A percentile compares a stretch with the other conserved stretches of the same genome.
Evolutionary conservation across 2,329 filamentous ascomycete genomes (phyloP).

Genomic region (Aspergillus melleus): DNA sequence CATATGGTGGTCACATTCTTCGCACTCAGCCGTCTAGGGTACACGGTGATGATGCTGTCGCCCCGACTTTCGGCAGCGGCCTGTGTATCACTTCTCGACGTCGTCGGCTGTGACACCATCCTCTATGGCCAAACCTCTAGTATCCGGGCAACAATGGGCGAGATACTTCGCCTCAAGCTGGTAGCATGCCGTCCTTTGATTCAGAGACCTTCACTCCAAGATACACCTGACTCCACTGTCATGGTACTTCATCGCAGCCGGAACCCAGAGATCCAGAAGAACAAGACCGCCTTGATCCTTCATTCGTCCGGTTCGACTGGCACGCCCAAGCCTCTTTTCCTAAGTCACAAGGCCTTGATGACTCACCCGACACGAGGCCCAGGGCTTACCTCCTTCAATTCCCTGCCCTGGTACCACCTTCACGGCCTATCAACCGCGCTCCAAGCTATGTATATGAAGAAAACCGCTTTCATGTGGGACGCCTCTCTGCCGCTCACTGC

Average conservation of each 20-base stretch:
- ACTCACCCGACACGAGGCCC: slow-evolving; percentile 37
- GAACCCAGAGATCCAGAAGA: slow-evolving; percentile 28
- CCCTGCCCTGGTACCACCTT: slow-evolving; percentile 47
- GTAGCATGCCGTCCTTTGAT: slow-evolving; percentile 28
- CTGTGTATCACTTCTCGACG: slow-evolving; percentile 42
- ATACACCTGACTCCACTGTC: slow-evolving; percentile 15
- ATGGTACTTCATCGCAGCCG: slow-evolving; percentile 19
- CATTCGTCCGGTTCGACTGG: slow-evolving; percentile 54
- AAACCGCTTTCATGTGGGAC: slow-evolving; percentile 45
- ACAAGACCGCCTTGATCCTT: slow-evolving; percentile 41
- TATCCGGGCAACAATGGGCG: slow-evolving; percentile 34
- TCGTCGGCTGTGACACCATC: slow-evolving; percentile 36
- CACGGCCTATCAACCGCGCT: slow-evolving; percentile 45
- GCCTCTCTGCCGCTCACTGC: slow-evolving; percentile 41
- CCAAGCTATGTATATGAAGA: slow-evolving; percentile 47
- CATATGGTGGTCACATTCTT: slow-evolving; percentile 47
- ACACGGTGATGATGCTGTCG: slow-evolving; percentile 46
- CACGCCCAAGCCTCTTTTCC: slow-evolving; percentile 47
- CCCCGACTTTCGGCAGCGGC: slow-evolving; percentile 44
- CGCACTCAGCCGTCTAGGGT: slow-evolving; percentile 47
- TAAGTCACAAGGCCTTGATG: slow-evolving; percentile 44
- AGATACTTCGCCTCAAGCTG: slow-evolving; percentile 25
- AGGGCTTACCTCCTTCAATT: slow-evolving; percentile 44
- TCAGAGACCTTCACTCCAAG: slow-evolving; percentile 8
- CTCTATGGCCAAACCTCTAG: slow-evolving; percentile 37